These are phyloP conservation scores for Hibiscus mutabilis DNA, from an alignment of 345 rosid genomes.

Conservation along the genomic window DNA sequence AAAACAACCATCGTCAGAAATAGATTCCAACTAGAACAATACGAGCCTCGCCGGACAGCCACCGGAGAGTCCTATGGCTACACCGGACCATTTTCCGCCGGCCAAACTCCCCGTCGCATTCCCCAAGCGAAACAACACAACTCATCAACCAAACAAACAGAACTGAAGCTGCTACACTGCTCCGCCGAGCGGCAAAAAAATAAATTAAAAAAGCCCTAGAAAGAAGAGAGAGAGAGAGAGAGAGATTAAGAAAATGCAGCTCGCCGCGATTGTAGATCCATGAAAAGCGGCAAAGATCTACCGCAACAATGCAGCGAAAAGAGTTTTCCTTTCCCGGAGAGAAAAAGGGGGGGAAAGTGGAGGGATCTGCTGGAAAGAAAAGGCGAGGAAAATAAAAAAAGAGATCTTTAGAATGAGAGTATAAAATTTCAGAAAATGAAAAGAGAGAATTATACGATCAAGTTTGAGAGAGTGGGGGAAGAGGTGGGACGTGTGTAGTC, in stretches of 20 bases:
- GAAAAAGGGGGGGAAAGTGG: not conserved
- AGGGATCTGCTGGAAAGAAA: not conserved
- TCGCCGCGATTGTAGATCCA: conserved; percentile 45
- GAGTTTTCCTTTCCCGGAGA: not conserved
- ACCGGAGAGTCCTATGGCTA: conserved; percentile 13
- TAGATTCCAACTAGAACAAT: conserved; percentile 17
- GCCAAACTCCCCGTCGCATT: conserved; percentile 26
- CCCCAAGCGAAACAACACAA: conserved; percentile 15
- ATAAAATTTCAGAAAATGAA: not conserved
- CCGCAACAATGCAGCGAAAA: conserved; percentile 1
- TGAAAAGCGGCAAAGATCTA: conserved; percentile 48
- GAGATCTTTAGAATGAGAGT: not conserved
- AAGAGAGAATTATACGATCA: not conserved
- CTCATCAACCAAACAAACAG: conserved; percentile 2
- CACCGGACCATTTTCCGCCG: conserved; percentile 20
- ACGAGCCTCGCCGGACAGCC: conserved; percentile 19
- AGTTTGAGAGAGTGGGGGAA: not conserved
- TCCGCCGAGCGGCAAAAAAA: not conserved
- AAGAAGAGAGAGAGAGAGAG: conserved; percentile 30
- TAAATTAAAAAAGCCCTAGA: conserved; percentile 37
- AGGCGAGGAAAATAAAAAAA: not conserved
- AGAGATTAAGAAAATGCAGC: conserved; percentile 18
- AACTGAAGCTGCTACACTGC: not conserved
- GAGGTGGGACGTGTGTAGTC: conserved; percentile 17
- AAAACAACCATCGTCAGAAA: conserved; percentile 42